Percentiles rank a stretch among this genome's conserved stretches.
These are phyloP conservation scores for Russula lepida DNA, from an alignment of 768 basidiomycete species.

Conservation along the genomic window DNA sequence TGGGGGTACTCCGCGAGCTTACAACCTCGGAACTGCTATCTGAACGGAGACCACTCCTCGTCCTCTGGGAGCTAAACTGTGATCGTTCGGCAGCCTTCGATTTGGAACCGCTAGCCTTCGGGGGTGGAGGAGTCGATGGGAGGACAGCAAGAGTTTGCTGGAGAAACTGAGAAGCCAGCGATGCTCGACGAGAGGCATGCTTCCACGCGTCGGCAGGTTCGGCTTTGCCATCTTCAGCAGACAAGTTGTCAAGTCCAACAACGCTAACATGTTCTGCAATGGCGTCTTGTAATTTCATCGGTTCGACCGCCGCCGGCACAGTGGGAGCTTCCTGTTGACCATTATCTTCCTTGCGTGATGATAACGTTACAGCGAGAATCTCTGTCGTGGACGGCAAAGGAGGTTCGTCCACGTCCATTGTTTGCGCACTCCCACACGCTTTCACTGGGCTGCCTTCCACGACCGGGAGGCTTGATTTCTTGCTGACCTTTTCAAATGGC, in stretches of 20 bases:
- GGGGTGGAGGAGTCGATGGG: constrained; percentile 32
- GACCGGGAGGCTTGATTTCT: constrained; percentile 36
- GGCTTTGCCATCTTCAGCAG: constrained; percentile 10
- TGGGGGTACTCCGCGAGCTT: constrained; percentile 29
- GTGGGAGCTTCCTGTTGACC: not conserved
- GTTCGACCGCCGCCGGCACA: not conserved
- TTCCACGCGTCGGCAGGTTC: constrained; percentile 25
- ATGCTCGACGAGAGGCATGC: constrained; percentile 45
- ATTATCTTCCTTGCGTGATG: not conserved
- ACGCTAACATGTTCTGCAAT: not conserved
- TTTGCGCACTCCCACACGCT: constrained; percentile 14
- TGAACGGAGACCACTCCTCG: constrained; percentile 19
- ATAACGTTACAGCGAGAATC: not conserved
- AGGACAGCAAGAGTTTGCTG: constrained; percentile 52
- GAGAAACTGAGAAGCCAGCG: constrained; percentile 50
- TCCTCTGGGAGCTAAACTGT: constrained; percentile 13
- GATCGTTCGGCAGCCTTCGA: constrained; percentile 20
- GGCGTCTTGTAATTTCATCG: constrained; percentile 13
- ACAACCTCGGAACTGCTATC: constrained; percentile 7
- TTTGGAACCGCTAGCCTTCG: constrained; percentile 14
- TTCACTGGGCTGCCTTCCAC: constrained; percentile 43
- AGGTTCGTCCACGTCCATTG: not conserved
- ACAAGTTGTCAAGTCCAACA: not conserved
- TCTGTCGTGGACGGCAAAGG: not conserved
- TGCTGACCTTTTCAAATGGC: constrained; percentile 31